Conservation (phyloP, 2,329 filamentous ascomycete genomes). For the Tricladium varicosporioides region DNA sequence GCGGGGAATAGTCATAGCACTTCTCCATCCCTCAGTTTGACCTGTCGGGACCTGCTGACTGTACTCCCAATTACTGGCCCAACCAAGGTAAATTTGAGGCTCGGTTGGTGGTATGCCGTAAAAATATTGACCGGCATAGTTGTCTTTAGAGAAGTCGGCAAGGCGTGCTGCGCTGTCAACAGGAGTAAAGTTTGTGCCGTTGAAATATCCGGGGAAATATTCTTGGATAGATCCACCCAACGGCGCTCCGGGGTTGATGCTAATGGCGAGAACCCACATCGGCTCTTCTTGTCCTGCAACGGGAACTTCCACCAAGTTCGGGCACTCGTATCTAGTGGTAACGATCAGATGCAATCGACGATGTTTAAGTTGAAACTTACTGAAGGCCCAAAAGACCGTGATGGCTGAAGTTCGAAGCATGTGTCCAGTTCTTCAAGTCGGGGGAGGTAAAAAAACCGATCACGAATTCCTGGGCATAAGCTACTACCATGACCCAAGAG, state of each 20-base stretch:
- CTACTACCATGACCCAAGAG: conserved; percentile 57
- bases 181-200: conserved; percentile 59
- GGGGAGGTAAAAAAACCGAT: conserved; percentile 61
- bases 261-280: conserved; percentile 47
- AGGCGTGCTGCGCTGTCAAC: conserved; percentile 43
- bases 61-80: conserved; percentile 62
- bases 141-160: conserved; percentile 50
- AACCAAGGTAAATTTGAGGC: conserved; percentile 42
- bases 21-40: conserved; percentile 49
- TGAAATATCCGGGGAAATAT: conserved; percentile 59
- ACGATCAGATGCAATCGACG: too few species aligned
- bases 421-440: conserved; percentile 57
- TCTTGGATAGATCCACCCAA: conserved; percentile 53
- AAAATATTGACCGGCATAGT: conserved; percentile 58
- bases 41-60: conserved; percentile 52
- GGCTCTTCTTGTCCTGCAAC: conserved; percentile 36
- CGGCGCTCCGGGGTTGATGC: conserved; percentile 56
- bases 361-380: neutral
- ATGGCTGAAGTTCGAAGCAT: conserved; percentile 57
- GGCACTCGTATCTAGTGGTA: conserved; percentile 47
- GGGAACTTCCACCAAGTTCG: conserved; percentile 57
- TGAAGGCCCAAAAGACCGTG: conserved; percentile 42
- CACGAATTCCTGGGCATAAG: conserved; percentile 53
- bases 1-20: conserved; percentile 51
- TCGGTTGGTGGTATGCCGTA: conserved; percentile 40